Conservation (phyloP, 768 basidiomycete species). For the Gautieria morchelliformis region DNA sequence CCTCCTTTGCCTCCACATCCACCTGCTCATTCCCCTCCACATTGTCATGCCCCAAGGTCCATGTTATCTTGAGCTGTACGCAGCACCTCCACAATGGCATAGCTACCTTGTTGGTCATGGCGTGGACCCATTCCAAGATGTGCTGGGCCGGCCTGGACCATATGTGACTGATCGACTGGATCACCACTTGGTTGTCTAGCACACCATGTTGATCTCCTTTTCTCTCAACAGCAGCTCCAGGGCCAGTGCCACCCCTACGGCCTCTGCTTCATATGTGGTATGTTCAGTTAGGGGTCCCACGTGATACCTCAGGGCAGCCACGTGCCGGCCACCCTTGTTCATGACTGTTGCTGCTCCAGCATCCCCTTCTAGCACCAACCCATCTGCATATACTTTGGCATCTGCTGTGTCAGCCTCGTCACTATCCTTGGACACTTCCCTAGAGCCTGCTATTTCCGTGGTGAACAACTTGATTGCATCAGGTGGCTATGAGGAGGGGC, state of each 20-base stretch:
- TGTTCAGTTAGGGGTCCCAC: not conserved
- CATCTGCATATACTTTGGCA: constrained; percentile 13
- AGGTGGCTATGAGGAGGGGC: no score
- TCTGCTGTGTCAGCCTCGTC: not conserved
- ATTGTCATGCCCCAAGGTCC: no score
- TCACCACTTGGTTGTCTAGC: constrained; percentile 8
- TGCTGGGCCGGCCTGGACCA: no score
- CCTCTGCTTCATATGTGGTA: constrained; percentile 9
- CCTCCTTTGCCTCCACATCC: no score
- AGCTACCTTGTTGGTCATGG: no score
- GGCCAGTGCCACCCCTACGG: constrained; percentile 5
- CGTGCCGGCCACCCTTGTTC: not conserved
- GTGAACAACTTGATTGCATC: not conserved
- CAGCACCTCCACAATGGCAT: no score
- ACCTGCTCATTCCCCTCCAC: no score
- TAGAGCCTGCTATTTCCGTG: not conserved
- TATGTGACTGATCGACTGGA: no score
- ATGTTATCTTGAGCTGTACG: no score
- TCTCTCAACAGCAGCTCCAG: not conserved
- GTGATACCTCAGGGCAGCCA: not conserved
- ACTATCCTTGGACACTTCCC: not conserved
- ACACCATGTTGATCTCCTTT: not conserved
- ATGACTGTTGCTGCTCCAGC: not conserved
- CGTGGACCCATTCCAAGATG: no score
- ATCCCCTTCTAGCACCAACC: not conserved